These are phyloP conservation scores for Trichoderma simmonsii DNA, from an alignment of 2,329 filamentous ascomycete species.

Conservation along the genomic window DNA sequence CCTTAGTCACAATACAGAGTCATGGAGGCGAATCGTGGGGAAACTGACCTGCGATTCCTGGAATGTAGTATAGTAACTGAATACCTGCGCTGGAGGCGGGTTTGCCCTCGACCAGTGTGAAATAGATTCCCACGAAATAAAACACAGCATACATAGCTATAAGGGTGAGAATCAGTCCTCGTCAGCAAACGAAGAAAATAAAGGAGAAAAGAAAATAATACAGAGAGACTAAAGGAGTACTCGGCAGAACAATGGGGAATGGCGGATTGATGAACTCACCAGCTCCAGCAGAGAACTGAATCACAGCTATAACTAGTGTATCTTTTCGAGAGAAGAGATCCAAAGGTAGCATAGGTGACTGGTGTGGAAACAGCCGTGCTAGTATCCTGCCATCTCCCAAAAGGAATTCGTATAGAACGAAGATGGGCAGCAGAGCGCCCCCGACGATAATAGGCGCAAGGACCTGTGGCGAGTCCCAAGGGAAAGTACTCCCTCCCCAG, in stretches of 20 bases:
- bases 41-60: not conserved
- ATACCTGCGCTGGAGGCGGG: not conserved
- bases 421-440: not conserved
- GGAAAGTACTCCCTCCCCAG: not conserved
- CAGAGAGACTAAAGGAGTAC: not conserved
- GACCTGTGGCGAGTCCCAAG: not conserved
- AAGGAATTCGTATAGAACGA: not conserved
- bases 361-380: not conserved
- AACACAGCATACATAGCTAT: not conserved
- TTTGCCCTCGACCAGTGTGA: not conserved
- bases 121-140: not conserved
- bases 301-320: not conserved
- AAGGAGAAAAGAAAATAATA: not conserved
- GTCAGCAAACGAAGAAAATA: not conserved
- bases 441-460: not conserved
- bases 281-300: not conserved
- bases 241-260: not conserved
- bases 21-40: not conserved
- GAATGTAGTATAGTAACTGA: not conserved
- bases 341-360: not conserved
- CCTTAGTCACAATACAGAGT: too few relatives aligned
- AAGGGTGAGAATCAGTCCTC: not conserved
- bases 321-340: not conserved
- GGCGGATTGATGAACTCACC: not conserved
- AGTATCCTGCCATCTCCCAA: not conserved